Evolutionary conservation across 108 stramenopile genomes (phyloP).

Genomic region (Cyclostephanos invisitatus): DNA sequence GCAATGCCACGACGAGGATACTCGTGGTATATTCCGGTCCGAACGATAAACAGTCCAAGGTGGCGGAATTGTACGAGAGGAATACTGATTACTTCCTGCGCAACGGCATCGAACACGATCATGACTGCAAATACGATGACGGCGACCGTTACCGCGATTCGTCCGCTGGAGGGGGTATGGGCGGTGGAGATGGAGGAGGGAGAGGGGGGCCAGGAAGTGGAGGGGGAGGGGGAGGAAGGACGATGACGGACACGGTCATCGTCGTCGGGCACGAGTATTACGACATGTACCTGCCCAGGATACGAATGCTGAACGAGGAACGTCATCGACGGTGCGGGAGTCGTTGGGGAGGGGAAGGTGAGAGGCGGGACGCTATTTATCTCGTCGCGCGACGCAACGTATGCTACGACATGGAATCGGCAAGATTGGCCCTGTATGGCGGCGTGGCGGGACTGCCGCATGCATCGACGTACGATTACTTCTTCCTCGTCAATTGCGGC

Average conservation of each 20-base stretch:
- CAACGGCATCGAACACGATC: not conserved
- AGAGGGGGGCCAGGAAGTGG: too few species aligned
- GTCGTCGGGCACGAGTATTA: slow-evolving; percentile 10
- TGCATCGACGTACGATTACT: slow-evolving; percentile 21
- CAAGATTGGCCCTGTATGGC: not conserved
- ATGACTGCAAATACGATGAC: not conserved
- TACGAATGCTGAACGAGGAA: not conserved
- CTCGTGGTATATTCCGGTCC: slow-evolving; percentile 30
- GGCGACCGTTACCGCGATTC: too few species aligned
- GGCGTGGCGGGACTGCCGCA: slow-evolving; percentile 6
- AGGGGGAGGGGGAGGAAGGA: not conserved
- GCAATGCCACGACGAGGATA: not conserved
- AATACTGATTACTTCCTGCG: not conserved
- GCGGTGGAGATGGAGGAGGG: not conserved
- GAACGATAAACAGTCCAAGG: not conserved
- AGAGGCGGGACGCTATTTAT: not conserved
- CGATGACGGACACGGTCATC: not conserved
- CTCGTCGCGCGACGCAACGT: slow-evolving; percentile 7
- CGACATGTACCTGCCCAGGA: not conserved
- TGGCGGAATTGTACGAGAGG: slow-evolving; percentile 1
- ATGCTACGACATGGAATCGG: slow-evolving; percentile 37
- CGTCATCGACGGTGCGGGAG: not conserved
- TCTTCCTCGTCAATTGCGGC: slow-evolving; percentile 38
- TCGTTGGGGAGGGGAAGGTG: not conserved
- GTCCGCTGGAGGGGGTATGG: too few species aligned